These are phyloP conservation scores for Verbena officinalis DNA, from an alignment of 257 asterid genomes.

Conservation along the genomic window DNA sequence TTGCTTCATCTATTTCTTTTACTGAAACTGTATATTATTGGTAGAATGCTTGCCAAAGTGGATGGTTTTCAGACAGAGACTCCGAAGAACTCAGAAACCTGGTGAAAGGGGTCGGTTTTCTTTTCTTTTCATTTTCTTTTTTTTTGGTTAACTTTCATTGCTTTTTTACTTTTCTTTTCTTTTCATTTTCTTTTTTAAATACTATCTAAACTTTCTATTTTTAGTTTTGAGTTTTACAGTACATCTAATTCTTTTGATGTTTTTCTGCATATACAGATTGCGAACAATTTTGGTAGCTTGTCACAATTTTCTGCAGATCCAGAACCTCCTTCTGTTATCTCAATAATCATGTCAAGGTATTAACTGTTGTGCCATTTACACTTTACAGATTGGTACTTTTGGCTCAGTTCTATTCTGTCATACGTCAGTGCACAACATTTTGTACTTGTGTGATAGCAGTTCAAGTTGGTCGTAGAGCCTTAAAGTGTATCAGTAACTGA, in stretches of 20 bases:
- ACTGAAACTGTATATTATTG: constrained; percentile 25
- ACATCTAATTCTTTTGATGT: too few relatives aligned
- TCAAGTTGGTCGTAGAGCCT: not conserved
- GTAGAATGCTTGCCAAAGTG: constrained; percentile 65
- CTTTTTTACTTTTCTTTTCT: too few relatives aligned
- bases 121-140: not conserved
- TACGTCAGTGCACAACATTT: not conserved
- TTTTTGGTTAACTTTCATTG: too few relatives aligned
- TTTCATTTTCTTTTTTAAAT: too few relatives aligned
- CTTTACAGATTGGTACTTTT: constrained; percentile 10
- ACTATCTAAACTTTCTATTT: too few relatives aligned
- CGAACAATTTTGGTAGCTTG: constrained; percentile 43
- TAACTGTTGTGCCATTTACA: not conserved
- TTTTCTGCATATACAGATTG: constrained; percentile 36
- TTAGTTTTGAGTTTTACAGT: too few relatives aligned
- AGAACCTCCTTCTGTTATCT: constrained; percentile 40
- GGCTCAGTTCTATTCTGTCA: constrained; percentile 16
- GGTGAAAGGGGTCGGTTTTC: constrained; percentile 47
- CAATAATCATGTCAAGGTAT: constrained; percentile 63
- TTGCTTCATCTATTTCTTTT: not conserved
- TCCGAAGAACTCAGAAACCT: constrained; percentile 52
- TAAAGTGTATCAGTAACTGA: not conserved
- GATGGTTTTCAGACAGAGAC: constrained; percentile 72
- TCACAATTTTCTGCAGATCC: constrained; percentile 42
- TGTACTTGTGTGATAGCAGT: not conserved